Percentiles rank a stretch among this genome's conserved stretches.
Conservation (phyloP, 306 rosid genomes). For the Ceratonia siliqua region DNA sequence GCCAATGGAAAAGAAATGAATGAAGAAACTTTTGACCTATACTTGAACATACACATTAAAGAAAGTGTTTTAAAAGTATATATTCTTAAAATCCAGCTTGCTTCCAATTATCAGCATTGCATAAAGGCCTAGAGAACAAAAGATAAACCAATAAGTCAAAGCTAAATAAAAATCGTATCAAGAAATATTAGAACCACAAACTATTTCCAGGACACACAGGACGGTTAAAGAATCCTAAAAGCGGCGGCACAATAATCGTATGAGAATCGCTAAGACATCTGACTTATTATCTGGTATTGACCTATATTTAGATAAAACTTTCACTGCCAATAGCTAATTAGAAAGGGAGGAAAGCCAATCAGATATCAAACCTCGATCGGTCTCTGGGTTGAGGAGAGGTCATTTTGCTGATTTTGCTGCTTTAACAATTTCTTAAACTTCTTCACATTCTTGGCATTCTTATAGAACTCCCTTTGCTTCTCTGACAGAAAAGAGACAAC, state of each 20-base stretch:
- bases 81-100: not conserved
- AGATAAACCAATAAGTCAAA: not conserved
- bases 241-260: not conserved
- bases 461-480: slow-evolving; percentile 65
- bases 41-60: not conserved
- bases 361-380: slow-evolving; percentile 44
- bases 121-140: not conserved
- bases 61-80: not conserved
- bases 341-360: not conserved
- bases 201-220: not conserved
- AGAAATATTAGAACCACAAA: not conserved
- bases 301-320: not conserved
- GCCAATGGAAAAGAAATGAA: not conserved
- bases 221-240: not conserved
- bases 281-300: not conserved
- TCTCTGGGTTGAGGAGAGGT: slow-evolving; percentile 21
- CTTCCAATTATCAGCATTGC: not conserved
- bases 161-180: no score
- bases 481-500: slow-evolving; percentile 41
- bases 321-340: not conserved
- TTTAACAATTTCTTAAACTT: slow-evolving; percentile 62
- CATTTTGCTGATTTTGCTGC: slow-evolving; percentile 39
- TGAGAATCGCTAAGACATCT: not conserved
- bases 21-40: not conserved
- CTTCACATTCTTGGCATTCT: slow-evolving; percentile 60